Evolutionary conservation across 2,329 filamentous ascomycete genomes (phyloP), one percentile per base, ranked within the genome.

Genomic region (Aspergillus fijiensis): DNA sequence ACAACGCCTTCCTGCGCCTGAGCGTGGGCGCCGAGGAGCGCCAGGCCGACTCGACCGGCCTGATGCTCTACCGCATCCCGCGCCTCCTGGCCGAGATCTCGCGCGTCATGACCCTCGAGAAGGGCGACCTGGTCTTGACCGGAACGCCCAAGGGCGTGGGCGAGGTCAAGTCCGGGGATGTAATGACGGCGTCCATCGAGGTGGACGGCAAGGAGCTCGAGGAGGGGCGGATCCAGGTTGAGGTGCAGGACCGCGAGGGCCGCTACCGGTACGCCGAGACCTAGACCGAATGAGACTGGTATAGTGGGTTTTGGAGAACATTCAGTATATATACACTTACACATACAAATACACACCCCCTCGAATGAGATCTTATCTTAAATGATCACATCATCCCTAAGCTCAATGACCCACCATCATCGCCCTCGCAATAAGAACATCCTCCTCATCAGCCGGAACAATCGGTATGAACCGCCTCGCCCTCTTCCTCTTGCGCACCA

Each of bases 121-220:
- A 90, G 71, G 95, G 94, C 52, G 95, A 99, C 76, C 88, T 99
- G 71, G 87, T 99, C 52, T 80, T 99, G 68, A 99, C 95, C n/a
- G 95, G 95, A 19, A 99, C 95, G 54, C 95, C 95, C 53, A 97
- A 97, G 80, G 95, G 95, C 12, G 95, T 99, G 1, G 95, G 95
- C 1, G 84, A 88, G 21, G 92, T 96, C 1, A 86, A 87, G 61
- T 87, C 90, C 1, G 95, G 95, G 2, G 93, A 99, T 78, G 82
- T 94, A 33, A 91, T 99, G 84, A 88, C 84, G 64, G 93, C 91
- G 27, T 92, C 92, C 4, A 82, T 98, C 67, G 87, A 86, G 73
- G 87, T 96, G 31, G 82, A 84, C 59, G 93, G 93, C 42, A 87
- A 89, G 80, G 92, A 96, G 80, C 77, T 98, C 33, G 87, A 92